Evolutionary conservation across 371 early-diverging fungal species (phyloP).

Genomic region (Mortierella sp.): DNA sequence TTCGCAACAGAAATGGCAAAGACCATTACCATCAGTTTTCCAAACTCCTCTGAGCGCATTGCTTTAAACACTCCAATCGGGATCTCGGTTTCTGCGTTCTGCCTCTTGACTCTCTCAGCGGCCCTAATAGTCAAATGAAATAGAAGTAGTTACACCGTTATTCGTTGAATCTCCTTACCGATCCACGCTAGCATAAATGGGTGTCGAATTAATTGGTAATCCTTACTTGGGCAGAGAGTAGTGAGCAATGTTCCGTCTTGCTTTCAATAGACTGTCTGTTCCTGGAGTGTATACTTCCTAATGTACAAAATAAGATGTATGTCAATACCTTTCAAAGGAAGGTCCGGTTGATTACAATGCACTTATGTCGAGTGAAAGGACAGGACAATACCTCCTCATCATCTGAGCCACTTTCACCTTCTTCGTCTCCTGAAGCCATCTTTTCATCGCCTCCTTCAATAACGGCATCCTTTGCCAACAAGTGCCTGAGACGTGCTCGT

Average conservation of each 20-base stretch:
- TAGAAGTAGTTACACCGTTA: neutral
- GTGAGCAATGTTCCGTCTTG: conserved; percentile 80
- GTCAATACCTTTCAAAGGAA: neutral
- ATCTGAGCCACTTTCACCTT: conserved; percentile 50
- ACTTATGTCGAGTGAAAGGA: neutral
- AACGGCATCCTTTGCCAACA: conserved; percentile 73
- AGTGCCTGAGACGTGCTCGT: conserved; percentile 84
- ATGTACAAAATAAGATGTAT: conserved; percentile 41
- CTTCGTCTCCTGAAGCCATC: conserved; percentile 67
- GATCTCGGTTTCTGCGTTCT: conserved; percentile 76
- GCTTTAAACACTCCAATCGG: conserved; percentile 82
- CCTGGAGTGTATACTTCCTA: conserved; percentile 95
- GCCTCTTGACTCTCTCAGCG: conserved; percentile 74
- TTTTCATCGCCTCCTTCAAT: conserved; percentile 62
- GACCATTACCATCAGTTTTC: conserved; percentile 71
- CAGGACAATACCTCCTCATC: conserved; percentile 58
- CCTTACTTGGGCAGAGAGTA: conserved; percentile 84
- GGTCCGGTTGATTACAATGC: neutral
- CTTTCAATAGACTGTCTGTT: conserved; percentile 73
- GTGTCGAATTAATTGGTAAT: neutral
- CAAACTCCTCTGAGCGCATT: conserved; percentile 83
- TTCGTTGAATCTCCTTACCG: neutral
- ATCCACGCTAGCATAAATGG: neutral
- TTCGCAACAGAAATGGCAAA: neutral
- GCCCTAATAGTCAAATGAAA: conserved; percentile 67